Evolutionary conservation across 2,329 filamentous ascomycete genomes (phyloP).

Genomic region (Arthrobotrys sphaeroides): DNA sequence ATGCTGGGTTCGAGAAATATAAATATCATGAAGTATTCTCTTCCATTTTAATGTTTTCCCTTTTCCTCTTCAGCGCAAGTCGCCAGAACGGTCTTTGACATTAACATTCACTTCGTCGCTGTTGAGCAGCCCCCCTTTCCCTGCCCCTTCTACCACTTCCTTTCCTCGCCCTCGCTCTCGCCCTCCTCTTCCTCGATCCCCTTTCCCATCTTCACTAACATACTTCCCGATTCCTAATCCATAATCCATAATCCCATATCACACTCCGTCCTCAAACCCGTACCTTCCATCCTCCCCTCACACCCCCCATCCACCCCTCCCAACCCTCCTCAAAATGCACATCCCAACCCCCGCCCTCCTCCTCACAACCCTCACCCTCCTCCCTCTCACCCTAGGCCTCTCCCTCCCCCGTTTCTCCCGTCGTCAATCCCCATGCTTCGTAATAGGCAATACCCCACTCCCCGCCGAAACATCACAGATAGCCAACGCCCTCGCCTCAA

Average conservation of each 20-base stretch:
- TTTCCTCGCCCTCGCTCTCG: background rate
- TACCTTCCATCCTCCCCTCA: background rate
- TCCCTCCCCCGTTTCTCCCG: slow-evolving; percentile 18
- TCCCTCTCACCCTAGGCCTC: slow-evolving; percentile 17
- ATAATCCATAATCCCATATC: background rate
- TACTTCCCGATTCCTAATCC: background rate
- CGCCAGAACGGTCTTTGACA: slow-evolving; percentile 26
- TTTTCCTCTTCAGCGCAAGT: slow-evolving; percentile 40
- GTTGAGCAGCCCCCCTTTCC: slow-evolving; percentile 25
- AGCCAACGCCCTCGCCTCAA: slow-evolving; percentile 62
- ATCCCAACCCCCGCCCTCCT: slow-evolving; percentile 9
- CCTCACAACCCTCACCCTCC: slow-evolving; percentile 27
- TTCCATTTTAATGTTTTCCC: background rate
- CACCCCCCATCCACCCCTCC: background rate
- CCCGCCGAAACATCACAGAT: slow-evolving; percentile 65
- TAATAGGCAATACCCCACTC: slow-evolving; percentile 60
- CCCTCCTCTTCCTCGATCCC: background rate
- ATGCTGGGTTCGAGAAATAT: slow-evolving; percentile 1
- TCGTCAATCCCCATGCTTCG: slow-evolving; percentile 37
- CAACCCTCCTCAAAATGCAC: slow-evolving; percentile 26
- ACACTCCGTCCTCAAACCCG: background rate
- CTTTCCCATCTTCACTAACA: background rate
- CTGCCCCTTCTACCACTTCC: background rate
- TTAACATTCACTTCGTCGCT: slow-evolving; percentile 30
- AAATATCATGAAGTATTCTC: background rate